Percentiles rank a stretch among this genome's conserved stretches.
Evolutionary conservation across 371 early-diverging fungal genomes (phyloP).

Genomic region (Mucor lusitanicus): DNA sequence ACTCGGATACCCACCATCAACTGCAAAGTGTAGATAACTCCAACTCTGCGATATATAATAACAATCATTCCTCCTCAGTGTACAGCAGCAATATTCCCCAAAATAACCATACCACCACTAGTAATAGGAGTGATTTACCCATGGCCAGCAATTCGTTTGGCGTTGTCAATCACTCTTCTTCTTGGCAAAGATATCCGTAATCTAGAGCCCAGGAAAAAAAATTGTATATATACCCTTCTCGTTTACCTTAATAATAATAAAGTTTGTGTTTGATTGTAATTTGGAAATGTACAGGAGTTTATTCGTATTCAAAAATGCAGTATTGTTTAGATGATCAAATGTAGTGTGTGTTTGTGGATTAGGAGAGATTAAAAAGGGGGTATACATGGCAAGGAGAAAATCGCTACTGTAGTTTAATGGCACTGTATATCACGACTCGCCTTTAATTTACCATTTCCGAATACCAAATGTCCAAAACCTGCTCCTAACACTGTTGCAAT

Average conservation of each 20-base stretch:
- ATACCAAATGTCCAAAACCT: constrained; percentile 70
- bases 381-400: neutral
- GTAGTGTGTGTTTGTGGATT: neutral
- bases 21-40: neutral
- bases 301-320: neutral
- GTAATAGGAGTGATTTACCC: neutral
- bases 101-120: neutral
- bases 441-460: constrained; percentile 39
- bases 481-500: constrained; percentile 70
- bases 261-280: neutral
- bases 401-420: constrained; percentile 17
- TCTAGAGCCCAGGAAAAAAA: neutral
- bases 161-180: neutral
- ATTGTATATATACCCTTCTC: neutral
- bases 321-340: neutral
- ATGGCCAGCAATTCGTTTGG: constrained; percentile 10
- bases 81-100: neutral
- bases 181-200: constrained; percentile 9
- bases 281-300: neutral
- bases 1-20: neutral
- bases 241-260: no score
- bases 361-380: neutral
- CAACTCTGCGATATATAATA: neutral
- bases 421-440: constrained; percentile 31
- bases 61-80: neutral